Evolutionary conservation across 129 eudicot species (phyloP).

Genomic region (Arctium lappa): DNA sequence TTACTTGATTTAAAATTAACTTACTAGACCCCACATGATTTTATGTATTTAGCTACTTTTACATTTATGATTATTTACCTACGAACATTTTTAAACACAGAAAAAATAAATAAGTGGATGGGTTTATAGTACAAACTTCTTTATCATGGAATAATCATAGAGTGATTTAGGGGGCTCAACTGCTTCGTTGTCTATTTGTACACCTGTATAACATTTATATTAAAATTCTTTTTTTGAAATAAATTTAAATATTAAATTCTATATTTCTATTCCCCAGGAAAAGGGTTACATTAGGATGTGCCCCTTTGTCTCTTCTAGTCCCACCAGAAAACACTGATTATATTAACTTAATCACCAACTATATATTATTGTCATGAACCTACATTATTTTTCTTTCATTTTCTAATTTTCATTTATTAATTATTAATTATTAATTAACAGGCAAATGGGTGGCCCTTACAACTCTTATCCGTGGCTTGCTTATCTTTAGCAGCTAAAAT

Average conservation of each 20-base stretch:
- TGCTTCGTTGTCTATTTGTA: constrained; percentile 28
- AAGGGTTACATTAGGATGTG: constrained; percentile 44
- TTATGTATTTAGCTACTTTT: constrained; percentile 14
- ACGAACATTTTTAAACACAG: constrained; percentile 1
- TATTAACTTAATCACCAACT: constrained; percentile 12
- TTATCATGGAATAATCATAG: constrained; percentile 37
- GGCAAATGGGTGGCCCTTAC: constrained; percentile 90
- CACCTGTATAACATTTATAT: constrained; percentile 20
- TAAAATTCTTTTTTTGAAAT: neutral
- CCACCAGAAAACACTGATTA: constrained; percentile 25
- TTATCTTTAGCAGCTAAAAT: constrained; percentile 95
- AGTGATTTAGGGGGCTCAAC: constrained; percentile 24
- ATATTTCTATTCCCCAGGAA: neutral
- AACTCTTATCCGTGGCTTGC: constrained; percentile 88
- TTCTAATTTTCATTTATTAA: neutral
- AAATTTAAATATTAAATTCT: too few species aligned
- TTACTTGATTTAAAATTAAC: constrained; percentile 19
- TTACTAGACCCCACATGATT: constrained; percentile 27
- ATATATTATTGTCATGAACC: neutral
- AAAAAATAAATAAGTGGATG: constrained; percentile 3
- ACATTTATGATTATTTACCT: constrained; percentile 23
- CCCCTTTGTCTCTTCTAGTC: constrained; percentile 47
- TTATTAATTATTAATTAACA: constrained; percentile 29
- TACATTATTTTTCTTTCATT: neutral
- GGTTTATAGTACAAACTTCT: constrained; percentile 24